Evolutionary conservation across 164 flowering plant genomes (phyloP).

Genomic region (Nymphaea colorata): DNA sequence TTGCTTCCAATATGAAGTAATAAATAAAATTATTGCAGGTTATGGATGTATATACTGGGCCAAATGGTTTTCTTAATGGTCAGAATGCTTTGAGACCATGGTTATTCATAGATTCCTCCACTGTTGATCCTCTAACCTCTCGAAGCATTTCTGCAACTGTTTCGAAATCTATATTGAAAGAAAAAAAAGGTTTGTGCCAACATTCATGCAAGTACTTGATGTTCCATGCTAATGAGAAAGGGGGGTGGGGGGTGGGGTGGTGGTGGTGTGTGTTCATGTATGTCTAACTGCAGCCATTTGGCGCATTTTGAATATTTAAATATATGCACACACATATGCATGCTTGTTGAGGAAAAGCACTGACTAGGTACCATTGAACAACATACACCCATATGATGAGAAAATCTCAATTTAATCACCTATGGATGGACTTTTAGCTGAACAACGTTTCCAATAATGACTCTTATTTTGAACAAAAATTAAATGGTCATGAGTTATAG

Average conservation of each 20-base stretch:
- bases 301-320: too few relatives aligned
- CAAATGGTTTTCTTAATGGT: conserved; percentile 57
- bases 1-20: too few relatives aligned
- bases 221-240: background rate
- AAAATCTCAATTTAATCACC: too few relatives aligned
- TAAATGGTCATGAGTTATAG: too few relatives aligned
- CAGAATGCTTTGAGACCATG: conserved; percentile 43
- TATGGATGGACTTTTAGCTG: too few relatives aligned
- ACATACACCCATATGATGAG: too few relatives aligned
- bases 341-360: too few relatives aligned
- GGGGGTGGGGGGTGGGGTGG: background rate
- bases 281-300: too few relatives aligned
- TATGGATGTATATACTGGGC: conserved; percentile 70
- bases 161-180: conserved; percentile 38
- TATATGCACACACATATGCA: too few relatives aligned
- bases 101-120: conserved; percentile 82
- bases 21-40: conserved; percentile 33
- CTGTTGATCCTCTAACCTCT: conserved; percentile 89
- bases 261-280: background rate
- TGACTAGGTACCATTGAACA: too few relatives aligned
- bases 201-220: background rate
- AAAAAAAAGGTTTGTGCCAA: conserved; percentile 39
- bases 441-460: too few relatives aligned
- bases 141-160: conserved; percentile 54
- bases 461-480: too few relatives aligned